Conservation (phyloP, 768 basidiomycete species). For the Suillus lakei region DNA sequence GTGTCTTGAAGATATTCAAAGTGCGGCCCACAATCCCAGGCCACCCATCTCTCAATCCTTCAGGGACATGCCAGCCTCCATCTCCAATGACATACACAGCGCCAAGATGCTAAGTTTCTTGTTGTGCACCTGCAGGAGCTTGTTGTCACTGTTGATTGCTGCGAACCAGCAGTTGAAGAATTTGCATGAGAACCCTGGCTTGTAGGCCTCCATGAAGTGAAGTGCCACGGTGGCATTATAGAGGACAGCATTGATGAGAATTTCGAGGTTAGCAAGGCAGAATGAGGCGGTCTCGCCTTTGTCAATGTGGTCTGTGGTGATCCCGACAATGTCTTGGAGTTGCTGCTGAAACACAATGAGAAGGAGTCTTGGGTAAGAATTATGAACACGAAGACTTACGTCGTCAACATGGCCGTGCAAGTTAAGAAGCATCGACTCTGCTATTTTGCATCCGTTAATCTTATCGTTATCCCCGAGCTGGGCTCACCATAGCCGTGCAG, state of each 20-base stretch:
- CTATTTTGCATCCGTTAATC: slow-evolving; percentile 84
- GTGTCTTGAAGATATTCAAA: slow-evolving; percentile 74
- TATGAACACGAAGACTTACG: slow-evolving; percentile 44
- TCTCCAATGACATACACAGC: slow-evolving; percentile 76
- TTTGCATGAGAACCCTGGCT: slow-evolving; percentile 62
- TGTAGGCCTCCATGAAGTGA: slow-evolving; percentile 69
- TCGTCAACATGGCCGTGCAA: slow-evolving; percentile 80
- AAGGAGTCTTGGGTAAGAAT: background rate
- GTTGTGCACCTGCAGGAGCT: slow-evolving; percentile 86
- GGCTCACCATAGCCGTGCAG: slow-evolving; percentile 68
- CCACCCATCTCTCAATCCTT: slow-evolving; percentile 71
- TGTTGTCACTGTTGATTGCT: slow-evolving; percentile 60
- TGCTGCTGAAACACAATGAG: slow-evolving; percentile 41
- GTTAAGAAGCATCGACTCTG: slow-evolving; percentile 82
- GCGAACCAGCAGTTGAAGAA: slow-evolving; percentile 90
- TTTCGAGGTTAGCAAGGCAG: slow-evolving; percentile 79
- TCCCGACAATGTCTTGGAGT: slow-evolving; percentile 66
- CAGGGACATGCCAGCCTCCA: slow-evolving; percentile 62
- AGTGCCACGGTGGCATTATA: slow-evolving; percentile 85
- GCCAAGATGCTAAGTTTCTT: slow-evolving; percentile 84
- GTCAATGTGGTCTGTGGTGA: slow-evolving; percentile 63
- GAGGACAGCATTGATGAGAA: slow-evolving; percentile 80
- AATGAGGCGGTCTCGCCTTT: slow-evolving; percentile 66
- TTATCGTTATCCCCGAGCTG: slow-evolving; percentile 85
- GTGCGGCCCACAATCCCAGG: slow-evolving; percentile 71